Percentiles rank a stretch among this genome's conserved stretches.
These are phyloP conservation scores for Vigna unguiculata DNA, from an alignment of 306 rosid species.

Conservation along the genomic window DNA sequence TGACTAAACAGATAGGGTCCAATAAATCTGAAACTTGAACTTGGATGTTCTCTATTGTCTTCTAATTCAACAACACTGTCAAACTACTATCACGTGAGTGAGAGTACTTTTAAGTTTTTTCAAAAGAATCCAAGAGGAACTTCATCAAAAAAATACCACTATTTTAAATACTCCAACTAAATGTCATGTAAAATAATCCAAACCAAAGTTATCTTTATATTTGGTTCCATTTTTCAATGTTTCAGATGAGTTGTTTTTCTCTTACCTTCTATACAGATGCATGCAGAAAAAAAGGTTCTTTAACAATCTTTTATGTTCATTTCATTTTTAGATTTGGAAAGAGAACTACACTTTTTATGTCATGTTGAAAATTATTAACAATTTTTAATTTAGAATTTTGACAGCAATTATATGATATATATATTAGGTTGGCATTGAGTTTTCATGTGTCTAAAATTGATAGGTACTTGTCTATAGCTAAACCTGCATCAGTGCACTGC, in stretches of 20 bases:
- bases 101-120: conserved; percentile 39
- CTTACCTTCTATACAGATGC: too few species aligned
- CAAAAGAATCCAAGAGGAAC: conserved; percentile 13
- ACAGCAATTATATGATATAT: not conserved
- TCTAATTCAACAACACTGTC: conserved; percentile 45
- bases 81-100: conserved; percentile 49
- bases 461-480: conserved; percentile 1
- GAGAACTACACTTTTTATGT: too few species aligned
- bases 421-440: not conserved
- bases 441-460: not conserved
- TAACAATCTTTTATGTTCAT: not conserved
- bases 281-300: not conserved
- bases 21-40: conserved; percentile 37
- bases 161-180: not conserved
- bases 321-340: not conserved
- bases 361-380: not conserved
- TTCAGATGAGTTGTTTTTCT: too few species aligned
- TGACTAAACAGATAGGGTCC: conserved; percentile 63
- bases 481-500: not conserved
- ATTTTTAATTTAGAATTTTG: not conserved
- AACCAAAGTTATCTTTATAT: not conserved
- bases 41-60: conserved; percentile 49
- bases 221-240: conserved; percentile 1
- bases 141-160: not conserved
- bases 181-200: not conserved